These are phyloP conservation scores for Croton laevigatus DNA, from an alignment of 441 rosid species.

Conservation along the genomic window DNA sequence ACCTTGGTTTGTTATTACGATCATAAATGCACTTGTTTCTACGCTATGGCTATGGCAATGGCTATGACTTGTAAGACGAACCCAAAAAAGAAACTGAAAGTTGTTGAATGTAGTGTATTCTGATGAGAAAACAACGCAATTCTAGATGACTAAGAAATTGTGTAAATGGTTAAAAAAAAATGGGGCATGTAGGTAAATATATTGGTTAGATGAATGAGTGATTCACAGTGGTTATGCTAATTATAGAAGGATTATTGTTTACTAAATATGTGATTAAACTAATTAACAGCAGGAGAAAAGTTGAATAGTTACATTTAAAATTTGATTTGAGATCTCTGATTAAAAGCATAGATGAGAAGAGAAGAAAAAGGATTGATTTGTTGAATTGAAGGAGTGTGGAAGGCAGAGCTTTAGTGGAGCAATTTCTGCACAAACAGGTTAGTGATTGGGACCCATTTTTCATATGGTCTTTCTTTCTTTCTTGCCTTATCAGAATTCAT, in stretches of 20 bases:
- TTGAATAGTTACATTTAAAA: background rate
- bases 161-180: no score
- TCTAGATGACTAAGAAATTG: no score
- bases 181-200: background rate
- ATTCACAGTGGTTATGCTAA: background rate
- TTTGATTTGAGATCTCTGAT: background rate
- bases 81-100: no score
- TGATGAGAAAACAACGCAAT: no score
- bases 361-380: background rate
- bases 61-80: no score
- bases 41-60: no score
- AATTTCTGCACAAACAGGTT: conserved; percentile 2
- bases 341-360: background rate
- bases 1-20: no score
- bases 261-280: background rate
- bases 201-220: conserved; percentile 4
- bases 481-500: background rate
- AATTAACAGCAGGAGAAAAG: background rate
- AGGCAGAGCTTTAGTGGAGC: background rate
- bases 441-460: background rate
- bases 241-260: background rate
- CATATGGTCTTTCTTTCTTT: no score
- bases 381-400: no score
- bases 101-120: no score
- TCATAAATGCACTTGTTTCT: no score